These are phyloP conservation scores for Amanita molliuscula DNA, from an alignment of 768 basidiomycete genomes.

Conservation along the genomic window DNA sequence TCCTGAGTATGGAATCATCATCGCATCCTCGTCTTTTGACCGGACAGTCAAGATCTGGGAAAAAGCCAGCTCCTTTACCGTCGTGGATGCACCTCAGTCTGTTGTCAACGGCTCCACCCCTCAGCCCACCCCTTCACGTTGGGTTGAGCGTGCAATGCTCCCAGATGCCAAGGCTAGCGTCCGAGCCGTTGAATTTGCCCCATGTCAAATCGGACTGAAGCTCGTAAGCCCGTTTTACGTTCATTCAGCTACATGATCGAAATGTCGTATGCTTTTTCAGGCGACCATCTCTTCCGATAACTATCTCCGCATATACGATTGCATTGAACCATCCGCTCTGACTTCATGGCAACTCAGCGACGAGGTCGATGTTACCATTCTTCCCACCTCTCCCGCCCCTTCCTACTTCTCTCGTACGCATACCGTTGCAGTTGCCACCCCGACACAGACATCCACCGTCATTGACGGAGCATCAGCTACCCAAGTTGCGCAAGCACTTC, in stretches of 20 bases:
- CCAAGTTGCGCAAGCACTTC: slow-evolving; percentile 54
- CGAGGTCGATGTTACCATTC: slow-evolving; percentile 61
- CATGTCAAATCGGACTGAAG: slow-evolving; percentile 81
- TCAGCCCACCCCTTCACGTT: slow-evolving; percentile 32
- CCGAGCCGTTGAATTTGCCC: slow-evolving; percentile 78
- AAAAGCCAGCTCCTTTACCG: slow-evolving; percentile 29
- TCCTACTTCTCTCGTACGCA: slow-evolving; percentile 34
- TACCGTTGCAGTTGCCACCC: slow-evolving; percentile 56
- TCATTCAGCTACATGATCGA: not conserved
- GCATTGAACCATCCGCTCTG: slow-evolving; percentile 65
- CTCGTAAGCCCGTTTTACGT: slow-evolving; percentile 38
- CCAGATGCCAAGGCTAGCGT: slow-evolving; percentile 83
- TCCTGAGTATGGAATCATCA: slow-evolving; percentile 81
- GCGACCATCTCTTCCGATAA: slow-evolving; percentile 88
- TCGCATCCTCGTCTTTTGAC: slow-evolving; percentile 86
- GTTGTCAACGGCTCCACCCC: slow-evolving; percentile 19
- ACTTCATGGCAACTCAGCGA: slow-evolving; percentile 68
- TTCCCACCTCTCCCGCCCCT: slow-evolving; percentile 35
- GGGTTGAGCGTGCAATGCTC: slow-evolving; percentile 67
- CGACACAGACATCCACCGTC: slow-evolving; percentile 50
- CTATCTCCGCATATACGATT: slow-evolving; percentile 82
- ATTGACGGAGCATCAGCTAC: slow-evolving; percentile 49
- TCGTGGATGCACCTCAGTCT: slow-evolving; percentile 17
- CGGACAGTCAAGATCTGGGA: slow-evolving; percentile 93
- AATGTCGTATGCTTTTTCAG: slow-evolving; percentile 24